Base-by-base conservation (phyloP, 2,329 filamentous ascomycete genomes). In the Colletotrichum coccodes region DNA sequence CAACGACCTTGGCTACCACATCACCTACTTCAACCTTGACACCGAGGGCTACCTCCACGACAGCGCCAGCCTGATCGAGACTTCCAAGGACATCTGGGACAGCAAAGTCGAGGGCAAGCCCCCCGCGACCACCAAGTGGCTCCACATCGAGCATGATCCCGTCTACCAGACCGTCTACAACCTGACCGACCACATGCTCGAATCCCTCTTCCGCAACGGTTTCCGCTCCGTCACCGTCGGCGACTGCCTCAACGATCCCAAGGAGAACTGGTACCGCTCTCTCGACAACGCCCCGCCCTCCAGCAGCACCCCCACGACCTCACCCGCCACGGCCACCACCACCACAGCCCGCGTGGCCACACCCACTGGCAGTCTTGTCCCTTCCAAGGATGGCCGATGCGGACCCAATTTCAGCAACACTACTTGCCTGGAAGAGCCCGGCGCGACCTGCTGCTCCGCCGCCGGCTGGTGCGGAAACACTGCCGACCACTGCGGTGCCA, bases 241-340 rank as follows among this genome's bases (percentile, higher is more conserved):
- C 1, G 82, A 89, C 66, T 90, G 88, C 73, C 80, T 90, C 18
- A 81, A 82, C 12, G 87, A 90, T 72, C 78, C 85, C 7, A 72
- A 77, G 8, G 81, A 79, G 52, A 82, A 84, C 73, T 90, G 88
- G 88, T 90, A 90, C 75, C 82, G 85, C 56, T 47, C 61, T 72
- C 77, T 79, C 2, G 64, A 60, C 6, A 50, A 56, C 2, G 47
- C 46, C 1, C 49, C 70, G 3, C 50, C 64, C 7, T 26, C 65
- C 12, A 56, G 58, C 40, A 47, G 42, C 6, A 60, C 46, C 61
- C 21, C 46, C 28, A 58, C 47, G 23, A 12, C 52, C 5, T 49
- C 65, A 4, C 46, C 26, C 23, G 46, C 42, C 18, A 28, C 59
- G 4, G 18, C n/a, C 12, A 52, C 63, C 11, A 54, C 68, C 1